Percentiles rank a stretch among this genome's conserved stretches.
Evolutionary conservation across 495 filamentous ascomycete genomes (phyloP).

Genomic region (Bryoglossum gracile): DNA sequence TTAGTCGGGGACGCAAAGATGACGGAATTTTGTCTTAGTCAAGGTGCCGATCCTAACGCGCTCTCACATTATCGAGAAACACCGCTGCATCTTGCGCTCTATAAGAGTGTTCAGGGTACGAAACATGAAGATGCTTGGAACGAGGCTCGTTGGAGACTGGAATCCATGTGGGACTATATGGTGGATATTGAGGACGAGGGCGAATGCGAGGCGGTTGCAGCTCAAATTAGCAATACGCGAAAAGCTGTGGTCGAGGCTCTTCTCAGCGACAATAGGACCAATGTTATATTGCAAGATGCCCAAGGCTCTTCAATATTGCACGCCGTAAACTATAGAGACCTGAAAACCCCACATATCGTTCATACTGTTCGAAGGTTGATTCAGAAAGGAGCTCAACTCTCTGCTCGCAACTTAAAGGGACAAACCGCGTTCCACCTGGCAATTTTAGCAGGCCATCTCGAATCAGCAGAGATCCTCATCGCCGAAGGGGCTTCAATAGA

Average conservation of each 20-base stretch:
- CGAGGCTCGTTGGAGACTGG: background rate
- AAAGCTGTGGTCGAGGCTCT: background rate
- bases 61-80: slow-evolving; percentile 1
- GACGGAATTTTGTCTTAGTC: slow-evolving; percentile 10
- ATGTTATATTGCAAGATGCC: slow-evolving; percentile 1
- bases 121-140: slow-evolving; percentile 1
- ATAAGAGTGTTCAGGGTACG: background rate
- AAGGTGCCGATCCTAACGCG: slow-evolving; percentile 13
- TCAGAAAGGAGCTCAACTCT: slow-evolving; percentile 1
- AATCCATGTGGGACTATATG: background rate
- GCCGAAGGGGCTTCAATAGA: background rate
- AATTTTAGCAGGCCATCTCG: background rate
- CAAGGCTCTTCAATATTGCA: background rate
- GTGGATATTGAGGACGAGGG: background rate
- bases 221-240: background rate
- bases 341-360: background rate
- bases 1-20: background rate
- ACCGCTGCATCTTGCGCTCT: slow-evolving; percentile 1
- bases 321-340: background rate
- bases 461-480: slow-evolving; percentile 1
- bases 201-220: background rate
- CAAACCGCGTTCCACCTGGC: background rate
- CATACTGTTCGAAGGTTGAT: background rate
- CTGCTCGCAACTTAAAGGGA: background rate
- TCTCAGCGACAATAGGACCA: background rate